These are phyloP conservation scores for Gastrodia elata DNA, from an alignment of 106 monocot species.

Conservation along the genomic window DNA sequence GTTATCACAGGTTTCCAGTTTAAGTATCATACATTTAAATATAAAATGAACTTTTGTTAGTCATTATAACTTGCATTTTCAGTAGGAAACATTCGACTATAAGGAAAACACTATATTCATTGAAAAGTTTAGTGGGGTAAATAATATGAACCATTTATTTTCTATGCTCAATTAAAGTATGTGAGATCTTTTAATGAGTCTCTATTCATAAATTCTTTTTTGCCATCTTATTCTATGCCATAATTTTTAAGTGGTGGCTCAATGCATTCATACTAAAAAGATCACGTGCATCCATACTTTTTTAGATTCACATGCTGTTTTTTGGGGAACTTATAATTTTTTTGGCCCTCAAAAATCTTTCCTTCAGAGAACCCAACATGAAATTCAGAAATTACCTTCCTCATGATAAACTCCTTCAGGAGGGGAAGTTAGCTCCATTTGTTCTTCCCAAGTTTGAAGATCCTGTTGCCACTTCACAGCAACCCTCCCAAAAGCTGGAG, in stretches of 20 bases:
- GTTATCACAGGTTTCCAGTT: too few species aligned
- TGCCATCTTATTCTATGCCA: too few species aligned
- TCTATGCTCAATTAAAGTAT: too few species aligned
- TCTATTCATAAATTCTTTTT: too few species aligned
- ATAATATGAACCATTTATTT: too few species aligned
- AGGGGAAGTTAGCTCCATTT: constrained; percentile 64
- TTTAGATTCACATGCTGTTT: neutral
- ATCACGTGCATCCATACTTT: too few species aligned
- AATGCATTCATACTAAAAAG: too few species aligned
- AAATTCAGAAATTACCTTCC: constrained; percentile 99
- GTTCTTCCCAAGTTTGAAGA: constrained; percentile 93
- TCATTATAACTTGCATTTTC: neutral
- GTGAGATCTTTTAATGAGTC: too few species aligned
- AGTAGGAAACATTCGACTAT: neutral
- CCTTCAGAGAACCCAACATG: constrained; percentile 44
- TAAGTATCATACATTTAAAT: too few species aligned
- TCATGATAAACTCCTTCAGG: constrained; percentile 85
- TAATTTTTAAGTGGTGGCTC: too few species aligned
- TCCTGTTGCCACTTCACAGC: constrained; percentile 43
- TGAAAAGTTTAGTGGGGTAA: neutral
- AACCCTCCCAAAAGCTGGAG: constrained; percentile 52
- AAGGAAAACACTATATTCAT: neutral
- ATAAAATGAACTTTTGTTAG: neutral
- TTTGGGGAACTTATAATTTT: neutral
- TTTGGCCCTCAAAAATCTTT: constrained; percentile 2